Conservation (phyloP, 208 protist species). For the Leishmania major region DNA sequence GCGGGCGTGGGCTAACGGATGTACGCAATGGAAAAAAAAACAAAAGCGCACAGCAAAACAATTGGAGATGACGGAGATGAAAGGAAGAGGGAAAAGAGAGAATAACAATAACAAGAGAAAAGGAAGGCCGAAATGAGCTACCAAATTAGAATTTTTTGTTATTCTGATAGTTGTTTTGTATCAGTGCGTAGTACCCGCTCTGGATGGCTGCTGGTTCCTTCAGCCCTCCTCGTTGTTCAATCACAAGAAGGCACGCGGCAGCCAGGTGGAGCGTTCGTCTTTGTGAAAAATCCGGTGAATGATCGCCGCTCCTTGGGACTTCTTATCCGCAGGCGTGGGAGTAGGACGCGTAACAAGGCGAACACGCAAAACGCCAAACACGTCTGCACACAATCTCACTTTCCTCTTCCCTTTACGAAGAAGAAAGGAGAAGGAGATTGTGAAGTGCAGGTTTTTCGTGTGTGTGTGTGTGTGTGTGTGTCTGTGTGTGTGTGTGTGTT, state of each 20-base stretch:
- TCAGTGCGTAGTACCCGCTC: background rate
- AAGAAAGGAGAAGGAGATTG: background rate
- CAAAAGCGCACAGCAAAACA: background rate
- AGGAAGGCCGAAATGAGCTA: background rate
- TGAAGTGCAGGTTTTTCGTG: background rate
- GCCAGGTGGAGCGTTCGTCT: background rate
- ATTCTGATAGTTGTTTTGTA: background rate
- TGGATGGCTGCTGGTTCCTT: background rate
- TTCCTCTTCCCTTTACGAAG: constrained; percentile 1
- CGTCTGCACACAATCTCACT: background rate
- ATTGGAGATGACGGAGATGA: background rate
- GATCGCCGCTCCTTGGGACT: background rate
- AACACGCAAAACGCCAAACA: background rate
- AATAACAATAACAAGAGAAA: background rate
- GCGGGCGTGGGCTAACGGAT: background rate
- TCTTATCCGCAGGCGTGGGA: background rate
- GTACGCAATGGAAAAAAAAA: background rate
- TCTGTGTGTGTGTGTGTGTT: background rate
- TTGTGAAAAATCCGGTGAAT: background rate
- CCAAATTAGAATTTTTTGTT: background rate
- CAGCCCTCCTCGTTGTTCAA: background rate
- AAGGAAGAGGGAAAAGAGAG: background rate
- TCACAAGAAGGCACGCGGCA: background rate
- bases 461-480: background rate
- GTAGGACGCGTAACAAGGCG: background rate